Evolutionary conservation across 2,329 filamentous ascomycete genomes (phyloP), one percentile per base, ranked within the genome.

Genomic region (Claviceps humidiphila): DNA sequence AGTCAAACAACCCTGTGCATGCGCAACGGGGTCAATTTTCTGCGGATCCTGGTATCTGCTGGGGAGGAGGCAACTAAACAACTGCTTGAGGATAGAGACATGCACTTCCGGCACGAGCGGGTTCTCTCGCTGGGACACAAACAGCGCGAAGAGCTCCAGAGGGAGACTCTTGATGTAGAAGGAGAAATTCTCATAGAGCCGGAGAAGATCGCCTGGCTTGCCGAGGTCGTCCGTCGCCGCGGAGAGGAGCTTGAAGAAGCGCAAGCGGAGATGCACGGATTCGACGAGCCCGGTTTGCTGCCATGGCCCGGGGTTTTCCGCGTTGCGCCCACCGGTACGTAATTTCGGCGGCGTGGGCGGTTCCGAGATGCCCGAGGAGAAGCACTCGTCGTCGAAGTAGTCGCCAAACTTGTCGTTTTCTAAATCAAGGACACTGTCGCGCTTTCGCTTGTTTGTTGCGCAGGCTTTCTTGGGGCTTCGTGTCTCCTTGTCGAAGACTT

Each of bases 401-500:
- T 82, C 77, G 13, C 76, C 80, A 52, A 77, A 81, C 51, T 80
- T 71, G 43, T 77, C 74, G 30, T 81, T 78, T 14, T 82, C 77
- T 6, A 84, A 63, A 53, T 84, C 77, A 8, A 82, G 68, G 30
- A 65, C 65, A 22, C 66, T 58, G 3, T 68, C 67, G 38, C 73
- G 65, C 57, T 78, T 79, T 20, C 77, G 68, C 58, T 80, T 79
- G 54, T 70, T 75, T 17, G 65, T 34, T 34, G 9, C 30, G 30
- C 30, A 64, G 24, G 65, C 61, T 50, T 67, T 68, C 46, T 58
- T 60, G 59, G 71, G 56, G 59, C 68, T 56, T 67, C 72, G 48
- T 59, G 65, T 56, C 69, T 90, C 87, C 50, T 79, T 78, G 22
- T 75, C 72, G 68, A 86, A 91, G 4, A 90, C 69, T 60, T 87